phyloP scores from a whole-genome alignment of 495 filamentous ascomycete genomes.

The Aspergillus asperescens region DNA sequence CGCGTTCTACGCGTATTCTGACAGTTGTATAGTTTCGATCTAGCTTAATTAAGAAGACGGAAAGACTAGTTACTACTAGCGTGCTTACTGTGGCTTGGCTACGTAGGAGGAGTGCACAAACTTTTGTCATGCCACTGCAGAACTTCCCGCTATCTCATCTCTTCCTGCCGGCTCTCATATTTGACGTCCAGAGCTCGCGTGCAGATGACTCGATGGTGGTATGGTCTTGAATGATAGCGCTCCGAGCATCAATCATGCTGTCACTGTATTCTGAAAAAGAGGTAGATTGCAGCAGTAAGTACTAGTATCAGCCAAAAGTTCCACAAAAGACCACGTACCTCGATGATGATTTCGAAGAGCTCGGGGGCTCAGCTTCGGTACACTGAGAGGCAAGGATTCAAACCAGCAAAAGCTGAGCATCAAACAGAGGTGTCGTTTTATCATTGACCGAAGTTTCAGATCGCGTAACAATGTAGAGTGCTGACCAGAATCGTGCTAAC shows the following conservation, averaged over 20 bases:
- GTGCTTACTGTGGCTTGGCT: background rate
- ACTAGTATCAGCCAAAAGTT: background rate
- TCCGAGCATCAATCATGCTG: background rate
- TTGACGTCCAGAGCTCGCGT: background rate
- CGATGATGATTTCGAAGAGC: conserved; percentile 3
- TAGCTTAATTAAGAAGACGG: background rate
- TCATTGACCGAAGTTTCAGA: background rate
- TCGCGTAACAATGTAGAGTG: conserved; percentile 19
- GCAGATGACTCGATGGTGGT: conserved; percentile 1
- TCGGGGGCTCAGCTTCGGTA: conserved; percentile 2
- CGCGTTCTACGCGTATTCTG: background rate
- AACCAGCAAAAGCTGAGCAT: conserved; percentile 4
- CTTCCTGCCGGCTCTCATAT: background rate
- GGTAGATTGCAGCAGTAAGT: background rate
- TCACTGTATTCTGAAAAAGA: background rate
- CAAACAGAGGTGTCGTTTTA: conserved; percentile 1
- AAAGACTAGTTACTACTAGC: background rate
- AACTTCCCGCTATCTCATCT: conserved; percentile 1
- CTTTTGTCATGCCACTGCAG: no score
- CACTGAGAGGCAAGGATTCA: conserved; percentile 1
- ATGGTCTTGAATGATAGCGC: background rate
- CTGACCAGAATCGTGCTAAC: conserved; percentile 8
- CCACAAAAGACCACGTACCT: conserved; percentile 2
- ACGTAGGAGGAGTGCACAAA: background rate
- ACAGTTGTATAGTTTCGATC: background rate